Base-by-base conservation (phyloP, 495 filamentous ascomycete species). In the Trichodelitschia bisporula region DNA sequence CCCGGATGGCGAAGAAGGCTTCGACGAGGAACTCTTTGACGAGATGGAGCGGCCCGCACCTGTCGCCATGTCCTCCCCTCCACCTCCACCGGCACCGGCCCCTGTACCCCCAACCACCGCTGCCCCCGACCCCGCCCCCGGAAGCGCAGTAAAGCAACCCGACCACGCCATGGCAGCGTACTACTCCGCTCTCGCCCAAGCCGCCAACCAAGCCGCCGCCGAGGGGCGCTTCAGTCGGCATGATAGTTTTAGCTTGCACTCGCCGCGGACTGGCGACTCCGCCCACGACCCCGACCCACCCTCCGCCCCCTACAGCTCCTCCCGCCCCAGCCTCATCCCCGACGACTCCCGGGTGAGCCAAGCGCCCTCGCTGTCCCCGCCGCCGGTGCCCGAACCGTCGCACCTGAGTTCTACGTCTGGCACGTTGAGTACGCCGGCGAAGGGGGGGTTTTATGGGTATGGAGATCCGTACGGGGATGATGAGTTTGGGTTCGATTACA, bases 181-280 rank as follows among this genome's bases (percentile, higher is more conserved):
- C 40, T 79, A 84, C 40, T 67, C 72, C 33, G 77, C 78, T n/a
- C 49, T 92, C 14, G 75, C 76, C 4, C 64, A 69, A 21, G 80
- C 77, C 5, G 72, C 76, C 15, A 71, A 69, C 34, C 62, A 69
- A 45, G 74, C 77, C 10, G 66, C 69, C n/a, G 55, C 61, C 3
- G 65, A 73, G 19, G 72, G 69, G 10, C 64, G 69, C 23, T 76
- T 86, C 41, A 53, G 58, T 9, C 59, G 76, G 14, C 48, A 50
- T 4, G 44, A 49, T 19, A 66, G 64, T 35, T 41, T 54, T 6
- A 24, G 6, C 6, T 24, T 24, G 21, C 21, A 6, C 6, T 6
- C 21, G 21, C 6, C 21, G 9, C 44, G 40, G 61, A 35, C 44
- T 33, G 38, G 44, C 1, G 34, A 41, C 11, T 34, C 39, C 6